Conservation (phyloP, 345 rosid genomes). For the Citrus maxima region DNA sequence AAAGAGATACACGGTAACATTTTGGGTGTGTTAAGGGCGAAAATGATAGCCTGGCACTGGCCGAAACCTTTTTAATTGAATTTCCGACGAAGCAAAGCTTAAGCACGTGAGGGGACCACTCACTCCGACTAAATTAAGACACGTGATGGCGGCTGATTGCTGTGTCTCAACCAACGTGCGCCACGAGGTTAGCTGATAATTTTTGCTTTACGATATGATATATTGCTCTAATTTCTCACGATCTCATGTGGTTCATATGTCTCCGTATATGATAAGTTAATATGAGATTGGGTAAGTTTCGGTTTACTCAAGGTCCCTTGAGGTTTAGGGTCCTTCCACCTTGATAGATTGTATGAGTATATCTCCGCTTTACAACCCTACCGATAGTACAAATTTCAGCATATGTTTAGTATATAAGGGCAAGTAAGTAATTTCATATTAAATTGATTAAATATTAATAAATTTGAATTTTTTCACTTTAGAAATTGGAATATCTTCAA, state of each 20-base stretch:
- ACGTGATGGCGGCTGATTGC: conserved; percentile 42
- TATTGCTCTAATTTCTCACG: background rate
- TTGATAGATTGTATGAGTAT: too few relatives aligned
- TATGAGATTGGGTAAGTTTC: too few relatives aligned
- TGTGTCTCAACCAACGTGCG: background rate
- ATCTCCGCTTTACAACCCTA: too few relatives aligned
- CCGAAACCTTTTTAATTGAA: conserved; percentile 8
- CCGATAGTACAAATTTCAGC: too few relatives aligned
- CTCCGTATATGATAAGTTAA: conserved; percentile 22
- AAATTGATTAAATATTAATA: too few relatives aligned
- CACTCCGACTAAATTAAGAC: conserved; percentile 12
- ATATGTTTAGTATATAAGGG: too few relatives aligned
- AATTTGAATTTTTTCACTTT: too few relatives aligned
- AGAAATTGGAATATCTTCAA: too few relatives aligned
- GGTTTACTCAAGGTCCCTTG: too few relatives aligned
- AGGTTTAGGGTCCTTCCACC: too few relatives aligned
- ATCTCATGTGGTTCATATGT: conserved; percentile 20
- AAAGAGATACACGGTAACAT: too few relatives aligned
- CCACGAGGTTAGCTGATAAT: background rate
- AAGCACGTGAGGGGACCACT: conserved; percentile 29
- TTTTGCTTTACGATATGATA: background rate
- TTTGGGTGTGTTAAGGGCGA: background rate
- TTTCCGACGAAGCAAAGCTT: conserved; percentile 6
- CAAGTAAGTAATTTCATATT: too few relatives aligned
- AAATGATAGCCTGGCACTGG: background rate